Base-by-base conservation (phyloP, 495 filamentous ascomycete genomes). In the Hypomontagnella monticulosa region DNA sequence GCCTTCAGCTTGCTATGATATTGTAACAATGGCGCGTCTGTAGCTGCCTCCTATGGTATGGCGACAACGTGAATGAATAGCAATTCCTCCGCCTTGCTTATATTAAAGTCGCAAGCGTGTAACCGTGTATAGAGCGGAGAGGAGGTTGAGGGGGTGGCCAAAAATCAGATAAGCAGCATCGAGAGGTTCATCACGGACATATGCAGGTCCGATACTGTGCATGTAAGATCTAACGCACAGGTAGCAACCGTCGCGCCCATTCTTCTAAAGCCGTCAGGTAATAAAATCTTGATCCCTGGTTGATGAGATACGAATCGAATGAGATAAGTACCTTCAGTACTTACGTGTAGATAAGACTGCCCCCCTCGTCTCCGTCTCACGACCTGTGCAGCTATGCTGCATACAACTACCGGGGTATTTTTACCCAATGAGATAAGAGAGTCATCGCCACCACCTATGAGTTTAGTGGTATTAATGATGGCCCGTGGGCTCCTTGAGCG, bases 201-300 rank as follows among this genome's bases (percentile, higher is more conserved):
- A 67, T 61, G 57, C 50, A 56, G 38, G 47, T n/a, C 18, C 12
- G 47, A 48, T 56, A 14, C 27, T 19, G 11, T 43, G 48, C 37
- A 16, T 55, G 59, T 49, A 30, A 63, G 59, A 63, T 57, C 37
- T 27, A 2, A 44, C 43, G 52, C 43, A 42, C 14, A 34, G 30
- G n/a, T 19, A 40, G 7, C 33, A 4, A 43, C 6, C 23, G 3
- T 27, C 36, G 56, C 63, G 57, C 57, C 16, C 52, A 38, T 63
- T 54, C 41, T 59, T 62, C 57, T 49, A 48, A 6, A 40, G 4
- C 51, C 51, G 57, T 47, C 57, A 67, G 57, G 40, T 37, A 32
- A 36, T 8, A 47, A 14, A 27, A 36, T 20, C 32, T 53, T 43
- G 64, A 57, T 57, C 52, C 57, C 30, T 59, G 57, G 38, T 12